These are phyloP conservation scores for Alternaria ethzedia DNA, from an alignment of 2,329 filamentous ascomycete genomes.

Conservation along the genomic window DNA sequence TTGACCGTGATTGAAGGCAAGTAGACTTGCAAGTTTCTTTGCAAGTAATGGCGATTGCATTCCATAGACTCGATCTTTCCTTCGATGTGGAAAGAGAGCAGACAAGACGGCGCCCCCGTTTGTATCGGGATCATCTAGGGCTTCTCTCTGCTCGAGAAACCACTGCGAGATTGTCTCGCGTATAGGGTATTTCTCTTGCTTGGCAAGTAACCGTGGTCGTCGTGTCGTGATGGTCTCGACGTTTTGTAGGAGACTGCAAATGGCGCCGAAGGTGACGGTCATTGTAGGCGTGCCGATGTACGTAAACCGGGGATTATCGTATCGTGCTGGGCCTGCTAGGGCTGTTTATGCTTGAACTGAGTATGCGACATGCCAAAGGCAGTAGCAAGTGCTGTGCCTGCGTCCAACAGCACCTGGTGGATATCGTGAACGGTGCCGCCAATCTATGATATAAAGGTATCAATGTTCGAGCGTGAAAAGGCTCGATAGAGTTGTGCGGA, in stretches of 20 bases:
- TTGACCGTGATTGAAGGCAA: conserved; percentile 69
- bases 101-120: conserved; percentile 72
- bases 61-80: conserved; percentile 79
- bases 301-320: background rate
- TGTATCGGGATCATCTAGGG: conserved; percentile 64
- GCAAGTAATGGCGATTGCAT: conserved; percentile 69
- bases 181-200: conserved; percentile 31
- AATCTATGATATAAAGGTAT: background rate
- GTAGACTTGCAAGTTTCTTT: conserved; percentile 69
- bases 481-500: background rate
- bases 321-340: background rate
- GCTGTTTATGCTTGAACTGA: background rate
- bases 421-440: background rate
- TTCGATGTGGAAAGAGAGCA: conserved; percentile 75
- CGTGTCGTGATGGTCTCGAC: conserved; percentile 61
- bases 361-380: background rate
- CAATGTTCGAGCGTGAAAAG: background rate
- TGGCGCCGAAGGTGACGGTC: conserved; percentile 70
- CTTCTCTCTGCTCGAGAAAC: conserved; percentile 69
- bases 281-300: conserved; percentile 47
- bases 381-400: conserved; percentile 1
- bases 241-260: conserved; percentile 76
- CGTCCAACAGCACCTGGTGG: background rate
- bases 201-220: conserved; percentile 49
- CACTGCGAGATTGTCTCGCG: conserved; percentile 63